A percentile compares a stretch with the other conserved stretches of the same genome.
These are phyloP conservation scores for Penicillium coffeae DNA, from an alignment of 495 filamentous ascomycete genomes.

Conservation along the genomic window DNA sequence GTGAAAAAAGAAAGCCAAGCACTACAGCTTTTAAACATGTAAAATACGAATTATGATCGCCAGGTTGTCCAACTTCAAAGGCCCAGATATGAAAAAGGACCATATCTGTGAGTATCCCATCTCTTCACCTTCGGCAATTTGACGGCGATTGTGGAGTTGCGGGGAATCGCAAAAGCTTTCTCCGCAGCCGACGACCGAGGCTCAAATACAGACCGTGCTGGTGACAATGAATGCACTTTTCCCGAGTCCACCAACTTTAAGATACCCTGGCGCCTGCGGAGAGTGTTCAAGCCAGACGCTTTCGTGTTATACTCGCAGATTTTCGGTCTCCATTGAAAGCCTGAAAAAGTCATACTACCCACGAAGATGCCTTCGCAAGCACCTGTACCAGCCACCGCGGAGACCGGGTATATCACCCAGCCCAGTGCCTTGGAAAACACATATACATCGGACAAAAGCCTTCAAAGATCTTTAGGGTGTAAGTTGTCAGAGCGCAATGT, in stretches of 20 bases:
- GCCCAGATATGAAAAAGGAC: no score
- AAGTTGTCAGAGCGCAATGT: not conserved
- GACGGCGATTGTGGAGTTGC: not conserved
- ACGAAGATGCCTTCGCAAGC: slow-evolving; percentile 42
- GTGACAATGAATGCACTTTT: no score
- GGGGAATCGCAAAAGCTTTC: no score
- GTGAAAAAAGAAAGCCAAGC: no score
- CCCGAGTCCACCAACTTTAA: no score
- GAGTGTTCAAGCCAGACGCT: not conserved
- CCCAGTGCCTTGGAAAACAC: slow-evolving; percentile 28
- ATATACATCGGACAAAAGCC: slow-evolving; percentile 30
- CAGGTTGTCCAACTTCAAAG: no score
- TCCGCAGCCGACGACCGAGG: not conserved
- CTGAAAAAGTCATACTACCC: not conserved
- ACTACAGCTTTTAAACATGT: no score
- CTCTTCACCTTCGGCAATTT: no score
- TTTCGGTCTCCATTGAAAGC: not conserved
- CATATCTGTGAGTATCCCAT: no score
- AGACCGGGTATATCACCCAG: slow-evolving; percentile 29
- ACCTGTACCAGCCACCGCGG: slow-evolving; percentile 28
- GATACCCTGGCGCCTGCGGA: no score
- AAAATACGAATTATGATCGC: no score
- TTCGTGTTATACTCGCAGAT: no score
- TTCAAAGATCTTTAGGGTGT: slow-evolving; percentile 27
- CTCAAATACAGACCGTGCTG: not conserved